These are phyloP conservation scores for Trichoderma asperellum DNA, from an alignment of 2,329 filamentous ascomycete species.

Conservation along the genomic window DNA sequence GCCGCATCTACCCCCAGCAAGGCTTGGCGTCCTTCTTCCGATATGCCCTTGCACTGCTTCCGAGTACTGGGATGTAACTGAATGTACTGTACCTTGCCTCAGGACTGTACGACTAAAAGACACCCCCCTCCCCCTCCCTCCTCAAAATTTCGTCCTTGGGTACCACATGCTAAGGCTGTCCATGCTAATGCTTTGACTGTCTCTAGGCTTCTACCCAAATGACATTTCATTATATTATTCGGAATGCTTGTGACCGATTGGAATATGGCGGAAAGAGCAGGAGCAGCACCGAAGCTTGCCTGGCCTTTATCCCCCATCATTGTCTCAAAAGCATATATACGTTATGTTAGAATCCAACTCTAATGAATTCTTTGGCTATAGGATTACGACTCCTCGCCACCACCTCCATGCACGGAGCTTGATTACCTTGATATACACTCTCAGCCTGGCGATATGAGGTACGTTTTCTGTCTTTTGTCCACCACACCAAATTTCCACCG, in stretches of 20 bases:
- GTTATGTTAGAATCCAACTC: conserved; percentile 28
- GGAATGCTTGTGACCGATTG: neutral
- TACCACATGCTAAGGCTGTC: conserved; percentile 2
- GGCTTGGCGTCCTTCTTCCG: conserved; percentile 37
- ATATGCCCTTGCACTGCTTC: conserved; percentile 31
- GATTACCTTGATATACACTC: conserved; percentile 58
- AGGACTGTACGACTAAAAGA: neutral
- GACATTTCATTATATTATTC: neutral
- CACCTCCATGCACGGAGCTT: conserved; percentile 50
- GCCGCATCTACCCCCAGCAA: conserved; percentile 29
- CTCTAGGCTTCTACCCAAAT: conserved; percentile 14
- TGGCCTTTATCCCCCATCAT: neutral
- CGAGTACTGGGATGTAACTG: conserved; percentile 32
- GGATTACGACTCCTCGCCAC: conserved; percentile 60
- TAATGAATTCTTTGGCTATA: conserved; percentile 44
- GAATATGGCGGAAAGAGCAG: conserved; percentile 8
- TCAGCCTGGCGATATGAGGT: conserved; percentile 59
- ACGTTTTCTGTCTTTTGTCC: conserved; percentile 39
- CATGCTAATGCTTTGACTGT: conserved; percentile 1
- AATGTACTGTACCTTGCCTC: conserved; percentile 30
- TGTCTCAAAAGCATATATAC: conserved; percentile 25
- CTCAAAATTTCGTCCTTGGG: conserved; percentile 16
- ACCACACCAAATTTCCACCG: conserved; percentile 23
- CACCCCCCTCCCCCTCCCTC: neutral
- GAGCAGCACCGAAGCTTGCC: conserved; percentile 2